phyloP scores from a whole-genome alignment of 169 alveolate species.

The Cystoisospora suis region DNA sequence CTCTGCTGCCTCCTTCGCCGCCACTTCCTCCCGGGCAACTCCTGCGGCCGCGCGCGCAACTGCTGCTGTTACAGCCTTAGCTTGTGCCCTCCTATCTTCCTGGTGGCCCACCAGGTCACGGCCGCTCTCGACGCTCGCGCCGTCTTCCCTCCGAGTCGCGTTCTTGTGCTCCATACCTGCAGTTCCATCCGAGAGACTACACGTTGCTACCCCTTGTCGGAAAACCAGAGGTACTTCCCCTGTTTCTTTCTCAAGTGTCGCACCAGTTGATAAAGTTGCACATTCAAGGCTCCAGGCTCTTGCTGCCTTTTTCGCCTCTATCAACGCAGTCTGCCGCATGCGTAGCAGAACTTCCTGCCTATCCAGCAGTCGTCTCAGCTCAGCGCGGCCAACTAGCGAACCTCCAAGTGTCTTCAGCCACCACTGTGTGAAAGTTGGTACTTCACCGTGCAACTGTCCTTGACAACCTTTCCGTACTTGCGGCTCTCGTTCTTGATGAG shows the following conservation, averaged over 20 bases:
- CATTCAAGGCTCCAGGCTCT: too few relatives aligned
- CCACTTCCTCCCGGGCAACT: not conserved
- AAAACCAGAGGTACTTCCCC: too few relatives aligned
- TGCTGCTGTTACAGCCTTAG: not conserved
- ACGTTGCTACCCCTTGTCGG: too few relatives aligned
- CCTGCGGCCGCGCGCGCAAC: not conserved
- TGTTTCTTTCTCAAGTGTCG: too few relatives aligned
- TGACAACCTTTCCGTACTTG: not conserved
- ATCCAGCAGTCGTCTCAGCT: not conserved
- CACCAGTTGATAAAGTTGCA: too few relatives aligned
- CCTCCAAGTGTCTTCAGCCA: not conserved
- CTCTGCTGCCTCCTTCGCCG: not conserved
- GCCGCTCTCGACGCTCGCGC: too few relatives aligned
- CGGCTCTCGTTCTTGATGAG: not conserved
- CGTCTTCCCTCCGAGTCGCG: too few relatives aligned
- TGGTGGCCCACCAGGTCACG: too few relatives aligned
- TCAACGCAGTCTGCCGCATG: not conserved
- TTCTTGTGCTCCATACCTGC: too few relatives aligned
- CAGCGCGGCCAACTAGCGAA: not conserved
- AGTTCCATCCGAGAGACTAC: too few relatives aligned
- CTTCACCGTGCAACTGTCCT: not conserved
- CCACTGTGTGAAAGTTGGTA: slow-evolving; percentile 10
- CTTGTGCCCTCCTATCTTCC: too few relatives aligned
- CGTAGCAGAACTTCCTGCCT: not conserved
- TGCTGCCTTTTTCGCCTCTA: not conserved